Conservation (phyloP, 1,139 yeast genomes). For the Geotrichum phurueaensis region DNA sequence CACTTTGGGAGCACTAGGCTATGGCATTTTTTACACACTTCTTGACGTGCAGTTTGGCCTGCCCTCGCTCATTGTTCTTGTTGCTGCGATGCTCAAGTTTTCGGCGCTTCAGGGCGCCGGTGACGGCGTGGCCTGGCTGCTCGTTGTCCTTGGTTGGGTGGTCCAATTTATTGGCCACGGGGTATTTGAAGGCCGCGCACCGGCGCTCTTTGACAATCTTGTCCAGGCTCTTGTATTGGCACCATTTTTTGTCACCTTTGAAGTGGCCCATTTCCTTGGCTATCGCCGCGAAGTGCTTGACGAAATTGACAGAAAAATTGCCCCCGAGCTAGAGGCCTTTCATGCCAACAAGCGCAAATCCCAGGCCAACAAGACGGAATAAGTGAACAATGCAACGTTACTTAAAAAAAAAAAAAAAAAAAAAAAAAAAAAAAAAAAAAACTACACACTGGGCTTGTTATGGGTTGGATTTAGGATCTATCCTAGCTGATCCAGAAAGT, state of each 20-base stretch:
- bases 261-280: constrained; percentile 64
- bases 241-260: constrained; percentile 82
- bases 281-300: constrained; percentile 49
- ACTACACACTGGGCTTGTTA: not conserved
- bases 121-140: constrained; percentile 33
- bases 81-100: constrained; percentile 23
- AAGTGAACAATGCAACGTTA: not conserved
- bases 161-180: constrained; percentile 91
- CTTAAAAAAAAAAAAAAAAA: not conserved
- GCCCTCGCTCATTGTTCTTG: constrained; percentile 33
- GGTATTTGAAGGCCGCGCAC: constrained; percentile 71
- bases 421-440: not conserved
- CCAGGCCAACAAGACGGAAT: not conserved
- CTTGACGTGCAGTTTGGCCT: constrained; percentile 42
- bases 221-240: constrained; percentile 84
- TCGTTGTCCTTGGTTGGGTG: constrained; percentile 62
- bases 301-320: constrained; percentile 51
- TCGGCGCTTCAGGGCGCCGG: constrained; percentile 27
- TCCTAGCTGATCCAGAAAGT: too few relatives aligned
- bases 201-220: constrained; percentile 78
- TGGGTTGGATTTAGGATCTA: too few relatives aligned
- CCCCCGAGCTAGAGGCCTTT: constrained; percentile 27
- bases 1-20: constrained; percentile 37
- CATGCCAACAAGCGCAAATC: constrained; percentile 17
- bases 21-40: constrained; percentile 41